These are phyloP conservation scores for Ganoderma lucidum DNA, from an alignment of 1,284 basidiomycete species.

Conservation along the genomic window DNA sequence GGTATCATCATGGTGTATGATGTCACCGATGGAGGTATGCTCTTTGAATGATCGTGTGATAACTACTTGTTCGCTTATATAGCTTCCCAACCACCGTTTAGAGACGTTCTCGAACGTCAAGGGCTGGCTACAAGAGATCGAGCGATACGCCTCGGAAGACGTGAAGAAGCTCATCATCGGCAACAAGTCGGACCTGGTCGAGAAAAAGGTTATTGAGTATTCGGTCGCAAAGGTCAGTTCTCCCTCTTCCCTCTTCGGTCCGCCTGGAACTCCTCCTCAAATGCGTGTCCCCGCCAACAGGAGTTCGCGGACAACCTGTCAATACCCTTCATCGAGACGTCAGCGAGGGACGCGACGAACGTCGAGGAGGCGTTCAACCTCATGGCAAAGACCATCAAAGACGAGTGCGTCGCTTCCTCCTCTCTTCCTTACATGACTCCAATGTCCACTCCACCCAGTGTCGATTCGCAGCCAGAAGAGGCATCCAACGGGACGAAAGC, in stretches of 20 bases:
- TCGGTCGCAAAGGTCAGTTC: slow-evolving; percentile 85
- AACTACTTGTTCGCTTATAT: neutral
- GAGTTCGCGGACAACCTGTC: slow-evolving; percentile 95
- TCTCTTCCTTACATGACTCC: neutral
- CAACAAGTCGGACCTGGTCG: slow-evolving; percentile 97
- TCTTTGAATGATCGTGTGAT: slow-evolving; percentile 6
- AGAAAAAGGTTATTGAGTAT: slow-evolving; percentile 99
- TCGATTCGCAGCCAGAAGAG: slow-evolving; percentile 39
- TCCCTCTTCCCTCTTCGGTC: too few species aligned
- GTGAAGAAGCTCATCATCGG: slow-evolving; percentile 99
- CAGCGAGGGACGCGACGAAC: slow-evolving; percentile 97
- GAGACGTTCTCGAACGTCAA: slow-evolving; percentile 99
- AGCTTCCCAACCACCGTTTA: slow-evolving; percentile 40
- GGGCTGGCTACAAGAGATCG: slow-evolving; percentile 99
- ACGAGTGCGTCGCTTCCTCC: slow-evolving; percentile 63
- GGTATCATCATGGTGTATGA: slow-evolving; percentile 99
- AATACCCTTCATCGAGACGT: slow-evolving; percentile 98
- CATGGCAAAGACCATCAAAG: slow-evolving; percentile 98
- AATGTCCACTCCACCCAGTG: slow-evolving; percentile 23
- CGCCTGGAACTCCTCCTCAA: neutral
- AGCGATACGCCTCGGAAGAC: slow-evolving; percentile 98
- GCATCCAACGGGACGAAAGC: slow-evolving; percentile 34
- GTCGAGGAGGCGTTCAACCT: slow-evolving; percentile 99
- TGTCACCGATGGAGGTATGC: slow-evolving; percentile 95
- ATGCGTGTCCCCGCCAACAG: slow-evolving; percentile 44